phyloP scores from a whole-genome alignment of 257 asterid species.

The Schizonepeta tenuifolia region DNA sequence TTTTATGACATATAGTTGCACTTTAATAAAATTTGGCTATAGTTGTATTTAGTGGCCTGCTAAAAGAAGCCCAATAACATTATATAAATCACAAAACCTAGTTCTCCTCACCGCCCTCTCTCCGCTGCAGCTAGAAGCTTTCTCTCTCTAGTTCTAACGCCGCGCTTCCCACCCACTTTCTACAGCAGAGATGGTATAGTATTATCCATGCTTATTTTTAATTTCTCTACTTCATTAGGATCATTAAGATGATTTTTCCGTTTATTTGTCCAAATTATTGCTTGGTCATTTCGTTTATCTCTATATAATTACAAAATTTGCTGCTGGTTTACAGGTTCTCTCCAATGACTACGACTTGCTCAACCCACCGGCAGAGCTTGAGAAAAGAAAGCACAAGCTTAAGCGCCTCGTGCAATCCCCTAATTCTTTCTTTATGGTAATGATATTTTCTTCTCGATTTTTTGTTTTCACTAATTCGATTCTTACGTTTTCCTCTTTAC shows the following conservation, averaged over 20 bases:
- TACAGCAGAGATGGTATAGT: background rate
- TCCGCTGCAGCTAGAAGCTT: background rate
- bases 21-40: too few relatives aligned
- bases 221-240: background rate
- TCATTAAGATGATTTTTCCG: background rate
- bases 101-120: background rate
- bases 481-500: background rate
- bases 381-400: constrained; percentile 82
- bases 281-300: background rate
- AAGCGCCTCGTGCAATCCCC: constrained; percentile 50
- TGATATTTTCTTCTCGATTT: background rate
- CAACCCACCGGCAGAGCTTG: constrained; percentile 72
- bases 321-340: constrained; percentile 42
- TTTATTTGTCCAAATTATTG: background rate
- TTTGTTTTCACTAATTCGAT: background rate
- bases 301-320: background rate
- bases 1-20: too few relatives aligned
- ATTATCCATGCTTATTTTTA: background rate
- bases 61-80: background rate
- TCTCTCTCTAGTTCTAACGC: background rate
- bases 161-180: background rate
- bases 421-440: constrained; percentile 31
- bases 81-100: background rate
- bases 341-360: constrained; percentile 63
- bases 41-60: too few relatives aligned